Evolutionary conservation across 768 basidiomycete species (phyloP).

Genomic region (Leccinellum rugosiceps): DNA sequence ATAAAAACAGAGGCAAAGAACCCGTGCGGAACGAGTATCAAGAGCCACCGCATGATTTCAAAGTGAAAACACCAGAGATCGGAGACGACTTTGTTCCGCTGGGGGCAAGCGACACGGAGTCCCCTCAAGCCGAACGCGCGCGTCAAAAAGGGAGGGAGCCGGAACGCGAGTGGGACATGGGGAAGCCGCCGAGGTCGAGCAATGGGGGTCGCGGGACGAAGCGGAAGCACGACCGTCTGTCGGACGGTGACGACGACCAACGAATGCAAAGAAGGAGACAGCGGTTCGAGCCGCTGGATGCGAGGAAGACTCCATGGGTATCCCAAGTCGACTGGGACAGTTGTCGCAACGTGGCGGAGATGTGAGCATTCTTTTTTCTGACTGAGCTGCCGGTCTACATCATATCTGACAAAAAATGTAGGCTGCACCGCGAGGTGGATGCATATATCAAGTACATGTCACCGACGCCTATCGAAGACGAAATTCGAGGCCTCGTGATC

Average conservation of each 20-base stretch:
- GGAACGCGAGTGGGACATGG: constrained; percentile 42
- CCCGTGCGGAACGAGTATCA: not conserved
- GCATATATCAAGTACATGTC: constrained; percentile 87
- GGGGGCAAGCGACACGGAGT: constrained; percentile 14
- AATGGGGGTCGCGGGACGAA: constrained; percentile 33
- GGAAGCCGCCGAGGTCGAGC: constrained; percentile 27
- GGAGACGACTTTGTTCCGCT: constrained; percentile 35
- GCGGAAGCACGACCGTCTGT: constrained; percentile 43
- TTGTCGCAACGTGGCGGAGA: constrained; percentile 77
- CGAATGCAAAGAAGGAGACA: constrained; percentile 42
- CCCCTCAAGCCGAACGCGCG: constrained; percentile 14
- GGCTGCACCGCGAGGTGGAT: constrained; percentile 83
- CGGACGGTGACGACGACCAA: constrained; percentile 40
- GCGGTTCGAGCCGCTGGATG: constrained; percentile 48
- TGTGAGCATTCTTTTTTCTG: constrained; percentile 48
- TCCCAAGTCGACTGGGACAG: constrained; percentile 64
- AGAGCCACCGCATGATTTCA: constrained; percentile 12
- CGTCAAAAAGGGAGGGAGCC: constrained; percentile 17
- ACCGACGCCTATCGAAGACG: constrained; percentile 82
- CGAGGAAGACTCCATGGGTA: constrained; percentile 68
- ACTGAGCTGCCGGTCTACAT: constrained; percentile 4
- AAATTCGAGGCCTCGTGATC: constrained; percentile 73
- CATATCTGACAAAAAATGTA: constrained; percentile 26
- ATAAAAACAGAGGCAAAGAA: constrained; percentile 23
- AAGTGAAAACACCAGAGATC: constrained; percentile 11